Base-by-base conservation (phyloP, 371 early-diverging fungal species). In the Apophysomyces variabilis region DNA sequence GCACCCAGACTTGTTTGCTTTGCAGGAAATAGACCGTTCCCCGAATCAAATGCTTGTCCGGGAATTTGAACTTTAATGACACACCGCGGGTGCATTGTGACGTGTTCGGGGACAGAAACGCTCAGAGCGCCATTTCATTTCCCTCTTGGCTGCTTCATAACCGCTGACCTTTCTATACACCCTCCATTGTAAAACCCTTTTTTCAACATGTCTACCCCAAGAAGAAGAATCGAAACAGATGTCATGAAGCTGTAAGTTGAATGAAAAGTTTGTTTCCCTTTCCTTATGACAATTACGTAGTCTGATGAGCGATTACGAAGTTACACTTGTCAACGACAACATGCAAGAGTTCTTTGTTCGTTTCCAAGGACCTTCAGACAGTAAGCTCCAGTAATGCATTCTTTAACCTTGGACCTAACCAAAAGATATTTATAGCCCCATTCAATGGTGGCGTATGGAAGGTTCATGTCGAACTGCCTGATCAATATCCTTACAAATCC, bases 401-500 rank as follows among this genome's bases (percentile, higher is more conserved):
- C 26, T 58, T 14, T 68, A 44, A 45, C 14, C 66, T 46, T 39
- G 41, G 16, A 57, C 35, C 35, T 67, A 26, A 68, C 6, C 57
- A 41, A 38, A 26, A 65, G 8, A 16, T 2, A 6, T 16, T 2
- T 36, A 18, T 75, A 92, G 97, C 99, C 7, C 99, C 99, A 26
- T 99, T 96, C 79, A 82, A 82, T 13, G 93, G 92, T 43, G 99
- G 99, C 16, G 88, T 94, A 45, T 99, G 99, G 96, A 97, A 95
- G 75, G 87, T 99, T 14, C 97, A 96, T 79, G 99, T 99, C 18
- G 96, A 98, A 77, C 85, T 99, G 44, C 99, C 99, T 18, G 96
- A 98, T 79, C 97, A 99, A 69, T 99, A 99, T 76, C 99, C 99
- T 11, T 99, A 96, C 89, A 97, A 98, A 83, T 97, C 97, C 35